Evolutionary conservation across 2,329 filamentous ascomycete species (phyloP), one percentile per base, ranked within the genome.

Genomic region (Fragosphaeria purpurea): DNA sequence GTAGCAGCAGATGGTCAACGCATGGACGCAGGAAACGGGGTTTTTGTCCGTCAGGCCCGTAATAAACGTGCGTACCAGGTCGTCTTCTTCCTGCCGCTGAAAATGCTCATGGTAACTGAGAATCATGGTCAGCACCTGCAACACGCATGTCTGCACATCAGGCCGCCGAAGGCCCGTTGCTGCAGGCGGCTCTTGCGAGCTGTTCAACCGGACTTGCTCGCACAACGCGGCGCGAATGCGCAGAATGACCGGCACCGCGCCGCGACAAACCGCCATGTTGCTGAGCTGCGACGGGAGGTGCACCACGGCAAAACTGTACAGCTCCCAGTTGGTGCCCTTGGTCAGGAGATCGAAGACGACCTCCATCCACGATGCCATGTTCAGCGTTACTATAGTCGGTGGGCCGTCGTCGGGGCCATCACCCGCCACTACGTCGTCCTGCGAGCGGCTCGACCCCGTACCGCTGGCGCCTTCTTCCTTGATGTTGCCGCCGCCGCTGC

Each of bases 21-120:
- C 91, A 64, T 98, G 91, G 48, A 98, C 95, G 66, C 93, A 98
- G 55, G 83, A 86, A 61, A 90, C 93, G 22, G 89, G 88, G 50
- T 88, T 94, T 56, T 86, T 80, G 60, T 95, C 89, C 78, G 84
- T 81, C 52, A 97, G 87, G 2, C 91, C 91, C 50, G 85, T 78
- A 57, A 94, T 81, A 62, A 98, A 96, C 0, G 87, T 82, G 56
- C 83, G 83, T 32, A 95, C 88, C 38, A 95, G 82, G 41, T 95
- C 88, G 60, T 96, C 90, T 63, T 95, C 85, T 59, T 97, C 89
- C 34, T 79, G 77, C 61, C 90, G 90, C 49, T 82, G 76, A 62
- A 95, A 94, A 58, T 88, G 77, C 48, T 85, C 80, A 63, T 96
- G 88, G 61, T 96, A 98, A 63, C 89, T 91, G 61, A 96, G 76